phyloP scores from a whole-genome alignment of 345 rosid species.

The Eucalyptus lansdowneana region DNA sequence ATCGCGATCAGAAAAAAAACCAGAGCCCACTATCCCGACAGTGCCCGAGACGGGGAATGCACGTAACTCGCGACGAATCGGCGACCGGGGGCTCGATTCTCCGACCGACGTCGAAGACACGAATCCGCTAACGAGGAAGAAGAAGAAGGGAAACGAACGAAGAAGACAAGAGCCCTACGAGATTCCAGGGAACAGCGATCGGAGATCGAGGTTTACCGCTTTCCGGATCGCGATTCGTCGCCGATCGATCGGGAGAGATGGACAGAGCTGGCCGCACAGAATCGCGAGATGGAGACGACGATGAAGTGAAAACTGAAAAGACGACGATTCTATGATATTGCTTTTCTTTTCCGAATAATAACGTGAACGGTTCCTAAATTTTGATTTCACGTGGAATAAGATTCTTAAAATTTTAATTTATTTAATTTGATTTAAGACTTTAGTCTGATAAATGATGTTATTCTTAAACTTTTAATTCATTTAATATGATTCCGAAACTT shows the following conservation, averaged over 20 bases:
- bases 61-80: background rate
- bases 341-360: background rate
- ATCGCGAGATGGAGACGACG: background rate
- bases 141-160: background rate
- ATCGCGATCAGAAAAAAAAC: background rate
- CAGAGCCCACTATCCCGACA: background rate
- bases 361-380: background rate
- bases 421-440: background rate
- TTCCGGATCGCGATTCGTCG: background rate
- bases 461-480: background rate
- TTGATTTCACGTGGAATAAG: no score
- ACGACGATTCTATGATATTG: background rate
- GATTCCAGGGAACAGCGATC: background rate
- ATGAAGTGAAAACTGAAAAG: background rate
- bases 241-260: background rate
- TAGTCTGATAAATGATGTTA: no score
- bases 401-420: background rate
- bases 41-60: background rate
- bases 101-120: background rate
- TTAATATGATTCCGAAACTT: accelerated
- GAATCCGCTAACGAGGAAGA: background rate
- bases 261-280: background rate
- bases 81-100: background rate
- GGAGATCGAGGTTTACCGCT: background rate
- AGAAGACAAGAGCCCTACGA: background rate